phyloP scores from a whole-genome alignment of 768 basidiomycete species.

The Calocera cornea region DNA sequence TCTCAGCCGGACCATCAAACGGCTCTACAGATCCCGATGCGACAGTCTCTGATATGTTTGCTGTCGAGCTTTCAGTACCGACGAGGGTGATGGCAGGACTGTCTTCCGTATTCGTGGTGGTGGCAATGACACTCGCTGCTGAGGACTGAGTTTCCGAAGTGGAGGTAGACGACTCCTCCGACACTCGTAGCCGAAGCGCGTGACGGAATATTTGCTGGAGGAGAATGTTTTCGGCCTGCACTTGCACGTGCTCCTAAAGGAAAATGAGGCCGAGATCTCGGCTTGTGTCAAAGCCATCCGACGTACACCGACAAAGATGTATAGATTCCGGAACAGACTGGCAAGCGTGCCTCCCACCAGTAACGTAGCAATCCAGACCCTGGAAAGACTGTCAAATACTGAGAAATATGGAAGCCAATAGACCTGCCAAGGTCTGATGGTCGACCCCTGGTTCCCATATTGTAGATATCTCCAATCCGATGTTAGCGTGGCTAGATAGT shows the following conservation, averaged over 20 bases:
- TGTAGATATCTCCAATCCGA: conserved; percentile 41
- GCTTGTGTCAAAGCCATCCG: neutral
- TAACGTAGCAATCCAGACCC: conserved; percentile 8
- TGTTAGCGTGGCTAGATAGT: neutral
- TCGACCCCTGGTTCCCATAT: conserved; percentile 33
- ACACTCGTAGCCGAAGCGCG: conserved; percentile 54
- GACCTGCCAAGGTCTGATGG: conserved; percentile 57
- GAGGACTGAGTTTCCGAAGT: conserved; percentile 14
- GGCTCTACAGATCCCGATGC: neutral
- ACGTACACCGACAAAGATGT: conserved; percentile 29
- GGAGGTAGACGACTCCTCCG: conserved; percentile 26
- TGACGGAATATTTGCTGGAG: conserved; percentile 71
- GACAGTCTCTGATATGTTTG: conserved; percentile 11
- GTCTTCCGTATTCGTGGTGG: neutral
- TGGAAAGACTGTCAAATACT: neutral
- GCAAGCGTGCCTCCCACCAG: conserved; percentile 6
- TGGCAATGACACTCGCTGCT: conserved; percentile 10
- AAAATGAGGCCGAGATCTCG: neutral
- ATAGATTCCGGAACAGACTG: conserved; percentile 35
- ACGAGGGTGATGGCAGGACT: neutral
- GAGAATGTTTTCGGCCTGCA: conserved; percentile 39
- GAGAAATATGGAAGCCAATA: conserved; percentile 23
- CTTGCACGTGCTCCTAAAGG: conserved; percentile 32
- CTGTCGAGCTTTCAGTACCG: conserved; percentile 14
- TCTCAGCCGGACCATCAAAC: conserved; percentile 1